These are phyloP conservation scores for Phytophthora pistaciae DNA, from an alignment of 352 stramenopile genomes.

Conservation along the genomic window DNA sequence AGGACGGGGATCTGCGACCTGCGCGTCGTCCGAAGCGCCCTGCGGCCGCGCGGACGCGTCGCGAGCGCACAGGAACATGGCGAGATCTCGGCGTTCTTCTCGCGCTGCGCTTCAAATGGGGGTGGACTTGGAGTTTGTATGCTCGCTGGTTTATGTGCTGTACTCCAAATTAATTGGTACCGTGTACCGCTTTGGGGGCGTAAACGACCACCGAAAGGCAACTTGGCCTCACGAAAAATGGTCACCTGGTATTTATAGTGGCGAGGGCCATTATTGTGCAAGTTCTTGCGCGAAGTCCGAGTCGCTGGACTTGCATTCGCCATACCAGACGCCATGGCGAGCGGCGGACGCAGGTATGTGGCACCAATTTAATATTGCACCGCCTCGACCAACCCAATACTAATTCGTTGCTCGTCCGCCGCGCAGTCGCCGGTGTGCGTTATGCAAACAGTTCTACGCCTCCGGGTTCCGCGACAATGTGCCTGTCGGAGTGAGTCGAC, in stretches of 20 bases:
- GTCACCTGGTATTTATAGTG: conserved; percentile 13
- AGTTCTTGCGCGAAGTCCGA: background rate
- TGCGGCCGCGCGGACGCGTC: conserved; percentile 15
- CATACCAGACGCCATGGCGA: conserved; percentile 9
- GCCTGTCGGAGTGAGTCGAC: conserved; percentile 44
- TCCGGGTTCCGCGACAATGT: conserved; percentile 64
- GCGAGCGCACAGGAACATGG: conserved; percentile 38
- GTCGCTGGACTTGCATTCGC: background rate
- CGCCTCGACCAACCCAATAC: background rate
- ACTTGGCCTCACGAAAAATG: background rate
- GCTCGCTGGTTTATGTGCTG: too few relatives aligned
- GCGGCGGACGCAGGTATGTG: conserved; percentile 18
- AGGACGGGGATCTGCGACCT: background rate
- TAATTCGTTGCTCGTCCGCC: background rate
- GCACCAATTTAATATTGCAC: background rate
- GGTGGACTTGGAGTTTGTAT: background rate
- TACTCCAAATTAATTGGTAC: too few relatives aligned
- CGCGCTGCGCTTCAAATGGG: background rate
- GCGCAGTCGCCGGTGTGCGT: conserved; percentile 46
- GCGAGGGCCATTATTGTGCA: background rate
- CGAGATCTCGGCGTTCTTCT: background rate
- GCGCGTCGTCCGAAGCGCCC: conserved; percentile 2
- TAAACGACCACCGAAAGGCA: background rate
- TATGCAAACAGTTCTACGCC: conserved; percentile 59
- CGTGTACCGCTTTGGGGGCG: too few relatives aligned